These are phyloP conservation scores for Plasmodium inui DNA, from an alignment of 169 alveolate species.

Conservation along the genomic window DNA sequence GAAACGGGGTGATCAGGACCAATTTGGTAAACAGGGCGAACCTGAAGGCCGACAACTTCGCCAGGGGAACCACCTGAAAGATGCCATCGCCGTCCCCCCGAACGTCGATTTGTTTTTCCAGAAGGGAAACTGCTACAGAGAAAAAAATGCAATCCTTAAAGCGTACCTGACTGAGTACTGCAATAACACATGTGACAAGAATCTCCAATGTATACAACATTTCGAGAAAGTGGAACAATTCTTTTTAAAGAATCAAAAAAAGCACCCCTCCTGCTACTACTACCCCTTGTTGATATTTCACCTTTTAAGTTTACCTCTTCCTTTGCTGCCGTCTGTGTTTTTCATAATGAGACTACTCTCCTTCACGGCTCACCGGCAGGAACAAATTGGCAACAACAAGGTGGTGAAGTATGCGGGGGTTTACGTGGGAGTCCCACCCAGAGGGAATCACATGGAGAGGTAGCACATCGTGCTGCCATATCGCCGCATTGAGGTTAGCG, in stretches of 20 bases:
- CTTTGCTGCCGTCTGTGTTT: slow-evolving; percentile 8
- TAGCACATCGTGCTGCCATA: background rate
- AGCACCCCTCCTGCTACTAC: slow-evolving; percentile 33
- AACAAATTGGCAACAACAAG: slow-evolving; percentile 42
- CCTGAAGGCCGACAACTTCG: background rate
- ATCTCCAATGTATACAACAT: background rate
- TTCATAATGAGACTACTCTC: slow-evolving; percentile 29
- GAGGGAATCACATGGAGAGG: background rate
- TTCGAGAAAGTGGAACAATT: slow-evolving; percentile 27
- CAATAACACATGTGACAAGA: background rate
- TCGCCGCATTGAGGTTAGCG: background rate
- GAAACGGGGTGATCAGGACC: background rate
- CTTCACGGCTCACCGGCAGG: slow-evolving; percentile 56
- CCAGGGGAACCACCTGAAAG: background rate
- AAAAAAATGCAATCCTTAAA: slow-evolving; percentile 36
- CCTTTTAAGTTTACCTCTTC: slow-evolving; percentile 5
- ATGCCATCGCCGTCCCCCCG: background rate
- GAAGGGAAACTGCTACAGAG: slow-evolving; percentile 8
- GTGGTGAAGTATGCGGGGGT: slow-evolving; percentile 25
- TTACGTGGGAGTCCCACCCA: slow-evolving; percentile 27
- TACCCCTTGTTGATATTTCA: slow-evolving; percentile 39
- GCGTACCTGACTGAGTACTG: slow-evolving; percentile 21
- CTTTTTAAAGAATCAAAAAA: slow-evolving; percentile 31
- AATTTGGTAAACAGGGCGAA: background rate
- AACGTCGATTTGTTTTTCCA: slow-evolving; percentile 19